These are phyloP conservation scores for Cardamine occulta DNA, from an alignment of 345 rosid species.

Conservation along the genomic window DNA sequence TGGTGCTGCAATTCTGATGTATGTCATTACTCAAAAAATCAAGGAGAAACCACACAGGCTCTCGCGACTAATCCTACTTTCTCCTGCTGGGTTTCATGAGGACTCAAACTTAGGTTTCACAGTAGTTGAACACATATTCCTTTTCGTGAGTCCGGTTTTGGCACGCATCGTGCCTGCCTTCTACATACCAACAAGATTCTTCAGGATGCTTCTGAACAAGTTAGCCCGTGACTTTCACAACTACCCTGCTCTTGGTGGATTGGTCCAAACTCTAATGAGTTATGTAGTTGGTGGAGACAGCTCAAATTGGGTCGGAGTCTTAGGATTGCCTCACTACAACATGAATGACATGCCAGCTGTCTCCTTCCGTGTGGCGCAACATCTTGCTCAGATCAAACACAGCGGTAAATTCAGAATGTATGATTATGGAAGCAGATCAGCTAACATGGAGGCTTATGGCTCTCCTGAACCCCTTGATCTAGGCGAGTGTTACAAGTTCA, in stretches of 20 bases:
- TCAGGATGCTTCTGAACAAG: constrained; percentile 91
- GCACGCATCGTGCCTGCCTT: constrained; percentile 72
- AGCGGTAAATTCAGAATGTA: constrained; percentile 75
- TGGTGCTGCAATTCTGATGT: constrained; percentile 91
- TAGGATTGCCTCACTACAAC: constrained; percentile 93
- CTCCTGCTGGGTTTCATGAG: constrained; percentile 96
- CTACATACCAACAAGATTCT: constrained; percentile 94
- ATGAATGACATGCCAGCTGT: constrained; percentile 99
- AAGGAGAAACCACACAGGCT: constrained; percentile 83
- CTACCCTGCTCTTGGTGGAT: constrained; percentile 95
- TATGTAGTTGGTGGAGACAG: constrained; percentile 92
- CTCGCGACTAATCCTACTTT: constrained; percentile 75
- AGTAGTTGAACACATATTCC: constrained; percentile 59
- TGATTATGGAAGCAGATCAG: constrained; percentile 70
- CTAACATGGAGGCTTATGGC: constrained; percentile 74
- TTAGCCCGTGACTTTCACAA: constrained; percentile 93
- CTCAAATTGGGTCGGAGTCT: constrained; percentile 95
- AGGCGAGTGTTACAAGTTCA: constrained; percentile 65
- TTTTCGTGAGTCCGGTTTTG: constrained; percentile 64
- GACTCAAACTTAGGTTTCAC: constrained; percentile 70
- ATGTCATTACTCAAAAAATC: constrained; percentile 63
- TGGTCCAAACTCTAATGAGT: constrained; percentile 91
- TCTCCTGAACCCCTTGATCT: constrained; percentile 84
- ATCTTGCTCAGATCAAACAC: constrained; percentile 89
- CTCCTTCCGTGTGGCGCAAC: constrained; percentile 74